Base-by-base conservation (phyloP, 805 yeast species). In the Yamadazyma insecticola region DNA sequence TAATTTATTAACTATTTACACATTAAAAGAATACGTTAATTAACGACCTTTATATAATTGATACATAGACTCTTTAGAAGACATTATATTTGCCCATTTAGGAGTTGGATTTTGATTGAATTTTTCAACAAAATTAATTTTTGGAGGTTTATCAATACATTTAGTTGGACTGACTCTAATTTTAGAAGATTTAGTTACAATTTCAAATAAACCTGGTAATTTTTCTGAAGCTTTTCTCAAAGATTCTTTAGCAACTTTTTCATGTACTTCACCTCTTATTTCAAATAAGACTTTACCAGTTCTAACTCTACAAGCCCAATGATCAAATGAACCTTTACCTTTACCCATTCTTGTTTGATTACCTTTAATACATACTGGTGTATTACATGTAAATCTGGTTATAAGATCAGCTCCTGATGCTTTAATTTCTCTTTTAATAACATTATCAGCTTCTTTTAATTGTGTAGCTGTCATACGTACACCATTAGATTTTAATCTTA, bases 281-380 rank as follows among this genome's bases (percentile, higher is more conserved):
- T 92, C 98, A 51, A 89, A 87, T 14, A 89, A 67, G 24, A 92
- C 78, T 52, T 88, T 89, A 3, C 98, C 98, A 0, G 97, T 89
- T 24, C 97, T 95, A 10, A 92, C 92, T 50, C 98, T 78, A 20
- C 80, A 84, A 49, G 95, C 94, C 97, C 97, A 92, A 65, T 87
- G 92, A 50, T 87, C 96, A 54, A 92, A 90, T 0, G 89, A 81
- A 62, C 98, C 98, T 63, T 92, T 92, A 67, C 98, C 98, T 60
- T 92, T 92, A 69, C 98, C 98, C 98, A 92, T 92, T 80, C 98
- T 92, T 8, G 96, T 87, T 57, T 92, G 96, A 58, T 92, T 92
- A 66, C 98, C 98, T 66, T 92, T 92, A 40, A 85, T 77, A 61
- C 96, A 88, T 9, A 92, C 95, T 0, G 97, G 92, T 32, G 87